These are phyloP conservation scores for Acmispon strigosus DNA, from an alignment of 306 rosid species.

Conservation along the genomic window DNA sequence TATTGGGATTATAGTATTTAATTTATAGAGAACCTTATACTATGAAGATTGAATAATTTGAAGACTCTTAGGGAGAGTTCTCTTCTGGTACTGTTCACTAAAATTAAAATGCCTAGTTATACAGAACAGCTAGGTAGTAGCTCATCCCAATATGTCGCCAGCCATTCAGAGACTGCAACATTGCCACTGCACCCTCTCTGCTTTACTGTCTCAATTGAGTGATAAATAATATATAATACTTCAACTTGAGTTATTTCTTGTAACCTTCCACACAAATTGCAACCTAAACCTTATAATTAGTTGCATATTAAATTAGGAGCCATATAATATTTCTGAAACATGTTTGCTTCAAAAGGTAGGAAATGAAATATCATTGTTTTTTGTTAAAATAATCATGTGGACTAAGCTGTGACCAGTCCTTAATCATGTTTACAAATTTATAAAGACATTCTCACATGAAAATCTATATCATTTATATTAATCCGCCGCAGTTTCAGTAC, in stretches of 20 bases:
- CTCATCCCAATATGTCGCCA: slow-evolving; percentile 36
- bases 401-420: slow-evolving; percentile 4
- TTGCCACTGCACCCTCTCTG: background rate
- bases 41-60: background rate
- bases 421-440: slow-evolving; percentile 14
- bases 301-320: background rate
- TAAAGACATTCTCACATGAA: slow-evolving; percentile 22
- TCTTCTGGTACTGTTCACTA: background rate
- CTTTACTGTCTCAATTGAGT: slow-evolving; percentile 4
- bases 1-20: too few species aligned
- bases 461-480: background rate
- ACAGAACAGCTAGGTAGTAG: slow-evolving; percentile 27
- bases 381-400: slow-evolving; percentile 5
- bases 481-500: slow-evolving; percentile 9
- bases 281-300: background rate
- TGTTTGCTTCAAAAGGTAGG: background rate
- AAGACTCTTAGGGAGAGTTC: background rate
- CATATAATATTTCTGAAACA: slow-evolving; percentile 8
- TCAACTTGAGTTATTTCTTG: slow-evolving; percentile 20
- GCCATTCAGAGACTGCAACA: slow-evolving; percentile 25
- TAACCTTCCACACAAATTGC: slow-evolving; percentile 12
- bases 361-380: background rate
- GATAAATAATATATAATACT: slow-evolving; percentile 10
- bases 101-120: slow-evolving; percentile 13
- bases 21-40: background rate